Evolutionary conservation across 805 yeast species (phyloP), one percentile per base, ranked within the genome.

Genomic region (Saccharomycopsis amapae): DNA sequence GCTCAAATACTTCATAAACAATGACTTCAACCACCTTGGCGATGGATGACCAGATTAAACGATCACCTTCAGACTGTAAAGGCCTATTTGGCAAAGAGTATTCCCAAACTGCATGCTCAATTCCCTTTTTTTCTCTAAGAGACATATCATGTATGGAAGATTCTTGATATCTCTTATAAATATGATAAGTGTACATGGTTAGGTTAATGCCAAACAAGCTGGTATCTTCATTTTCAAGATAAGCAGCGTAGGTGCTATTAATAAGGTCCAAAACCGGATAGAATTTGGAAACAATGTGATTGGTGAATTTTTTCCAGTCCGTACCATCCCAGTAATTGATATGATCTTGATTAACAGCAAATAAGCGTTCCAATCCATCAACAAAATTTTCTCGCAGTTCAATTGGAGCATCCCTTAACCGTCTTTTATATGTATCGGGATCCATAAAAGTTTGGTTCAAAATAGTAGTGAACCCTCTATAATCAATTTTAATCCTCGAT

Each of bases 291-390:
- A 66, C 69, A n/a, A 78, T 69, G 28, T 62, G 66, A 40, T 66
- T 68, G 0, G 79, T 70, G 2, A 71, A 61, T n/a, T 59, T 49
- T 53, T 72, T 78, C 85, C 86, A 79, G 55, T 79, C 60, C 0
- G 73, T 76, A 10, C 73, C 67, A 5, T 55, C 32, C 33, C 58
- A 59, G 4, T 77, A 73, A 45, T 68, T 61, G 19, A 63, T 65
- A 2, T 64, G 66, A 0, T 58, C 34, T 17, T 50, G 25, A 24
- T 44, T 44, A 19, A 23, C n/a, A 5, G 2, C 30, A 9, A 69
- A 51, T 7, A 56, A 51, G 0, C 38, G 17, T 26, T 61, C 69
- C 20, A 78, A 51, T 6, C 64, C 67, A 3, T 45, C 32, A 2
- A 70, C 53, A 12, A 78, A 55, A 1, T 62, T 62, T 1, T 55